Conservation (phyloP, 129 eudicot species). For the Daucus carota region DNA sequence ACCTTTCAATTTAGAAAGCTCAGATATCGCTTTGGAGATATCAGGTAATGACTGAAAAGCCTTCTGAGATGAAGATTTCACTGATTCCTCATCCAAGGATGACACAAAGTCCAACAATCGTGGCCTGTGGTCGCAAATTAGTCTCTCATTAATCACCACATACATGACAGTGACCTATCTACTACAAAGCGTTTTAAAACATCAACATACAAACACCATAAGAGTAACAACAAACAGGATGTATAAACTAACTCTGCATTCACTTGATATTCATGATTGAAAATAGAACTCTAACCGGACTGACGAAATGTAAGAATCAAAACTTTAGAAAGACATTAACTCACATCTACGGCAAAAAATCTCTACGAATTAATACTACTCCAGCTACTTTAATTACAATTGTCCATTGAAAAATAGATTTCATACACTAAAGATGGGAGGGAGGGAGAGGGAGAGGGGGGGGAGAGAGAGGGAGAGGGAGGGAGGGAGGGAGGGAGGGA, state of each 20-base stretch:
- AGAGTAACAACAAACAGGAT: too few species aligned
- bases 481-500: background rate
- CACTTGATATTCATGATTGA: background rate
- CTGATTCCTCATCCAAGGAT: constrained; percentile 51
- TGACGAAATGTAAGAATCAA: too few species aligned
- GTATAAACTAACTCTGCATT: background rate
- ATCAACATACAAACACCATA: too few species aligned
- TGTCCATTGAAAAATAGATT: background rate
- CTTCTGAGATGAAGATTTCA: constrained; percentile 53
- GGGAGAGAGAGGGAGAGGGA: background rate
- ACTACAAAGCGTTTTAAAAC: too few species aligned
- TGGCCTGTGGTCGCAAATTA: constrained; percentile 28
- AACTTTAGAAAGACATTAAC: too few species aligned
- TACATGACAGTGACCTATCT: background rate
- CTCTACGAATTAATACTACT: background rate
- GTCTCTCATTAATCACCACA: background rate
- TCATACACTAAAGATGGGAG: too few species aligned
- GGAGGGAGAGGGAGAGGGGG: background rate
- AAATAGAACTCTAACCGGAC: background rate
- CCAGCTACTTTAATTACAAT: background rate
- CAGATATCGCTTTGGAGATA: constrained; percentile 49
- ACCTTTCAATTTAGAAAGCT: constrained; percentile 68
- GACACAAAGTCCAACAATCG: constrained; percentile 61
- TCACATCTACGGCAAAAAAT: background rate
- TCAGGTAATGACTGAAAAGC: constrained; percentile 61